phyloP scores from a whole-genome alignment of 441 rosid genomes.

The Arabidopsis hybrid region DNA sequence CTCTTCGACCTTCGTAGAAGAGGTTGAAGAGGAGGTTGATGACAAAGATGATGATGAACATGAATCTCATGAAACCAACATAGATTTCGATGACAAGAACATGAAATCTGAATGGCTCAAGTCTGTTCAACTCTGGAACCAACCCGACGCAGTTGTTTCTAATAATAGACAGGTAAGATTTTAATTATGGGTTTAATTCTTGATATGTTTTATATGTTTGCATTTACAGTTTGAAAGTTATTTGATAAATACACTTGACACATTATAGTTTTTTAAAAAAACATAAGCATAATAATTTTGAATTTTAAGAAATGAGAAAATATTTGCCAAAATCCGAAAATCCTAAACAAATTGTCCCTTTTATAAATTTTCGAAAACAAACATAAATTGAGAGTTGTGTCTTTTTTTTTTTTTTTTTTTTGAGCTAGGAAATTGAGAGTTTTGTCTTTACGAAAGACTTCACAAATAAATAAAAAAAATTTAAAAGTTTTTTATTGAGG shows the following conservation, averaged over 20 bases:
- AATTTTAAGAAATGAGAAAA: not conserved
- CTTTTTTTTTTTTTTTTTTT: too few relatives aligned
- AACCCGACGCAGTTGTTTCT: slow-evolving; percentile 51
- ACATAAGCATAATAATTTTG: not conserved
- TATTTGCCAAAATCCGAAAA: too few relatives aligned
- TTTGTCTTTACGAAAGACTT: too few relatives aligned
- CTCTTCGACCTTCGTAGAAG: slow-evolving; percentile 45
- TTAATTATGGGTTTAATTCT: slow-evolving; percentile 48
- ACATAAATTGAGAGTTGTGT: too few relatives aligned
- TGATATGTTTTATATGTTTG: slow-evolving; percentile 23
- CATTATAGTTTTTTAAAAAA: not conserved
- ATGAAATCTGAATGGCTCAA: slow-evolving; percentile 92
- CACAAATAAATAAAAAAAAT: too few relatives aligned
- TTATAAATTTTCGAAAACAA: too few relatives aligned
- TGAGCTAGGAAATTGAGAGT: too few relatives aligned
- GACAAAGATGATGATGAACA: slow-evolving; percentile 41
- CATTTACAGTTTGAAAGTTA: slow-evolving; percentile 38
- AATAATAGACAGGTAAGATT: slow-evolving; percentile 52
- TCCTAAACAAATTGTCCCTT: too few relatives aligned
- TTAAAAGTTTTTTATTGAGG: not conserved
- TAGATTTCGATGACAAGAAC: slow-evolving; percentile 38
- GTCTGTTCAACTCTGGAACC: slow-evolving; percentile 95
- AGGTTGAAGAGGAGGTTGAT: slow-evolving; percentile 25
- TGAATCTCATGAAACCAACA: slow-evolving; percentile 46
- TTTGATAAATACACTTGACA: slow-evolving; percentile 23